These are phyloP conservation scores for Dittrichia graveolens DNA, from an alignment of 129 eudicot genomes.

Conservation along the genomic window DNA sequence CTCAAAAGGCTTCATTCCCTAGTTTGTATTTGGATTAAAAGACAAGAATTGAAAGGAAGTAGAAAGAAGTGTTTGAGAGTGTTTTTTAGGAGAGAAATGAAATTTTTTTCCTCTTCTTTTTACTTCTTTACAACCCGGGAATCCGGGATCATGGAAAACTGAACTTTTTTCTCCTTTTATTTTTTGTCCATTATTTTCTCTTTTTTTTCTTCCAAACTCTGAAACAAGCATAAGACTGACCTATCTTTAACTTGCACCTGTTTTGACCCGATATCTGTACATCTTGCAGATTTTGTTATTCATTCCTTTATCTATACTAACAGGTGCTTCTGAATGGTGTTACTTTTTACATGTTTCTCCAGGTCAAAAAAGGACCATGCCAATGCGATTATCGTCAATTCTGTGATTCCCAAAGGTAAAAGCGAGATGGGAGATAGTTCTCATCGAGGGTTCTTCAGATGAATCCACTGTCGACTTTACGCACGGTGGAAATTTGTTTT, in stretches of 20 bases:
- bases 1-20: too few species aligned
- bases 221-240: not conserved
- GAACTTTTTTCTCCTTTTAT: too few species aligned
- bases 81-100: too few species aligned
- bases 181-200: too few species aligned
- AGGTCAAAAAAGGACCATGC: constrained; percentile 89
- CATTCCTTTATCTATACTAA: not conserved
- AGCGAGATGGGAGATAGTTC: not conserved
- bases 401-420: constrained; percentile 77
- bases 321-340: constrained; percentile 11
- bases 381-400: constrained; percentile 60
- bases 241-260: not conserved
- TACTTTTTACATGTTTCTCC: constrained; percentile 25
- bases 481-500: not conserved
- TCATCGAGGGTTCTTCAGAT: constrained; percentile 7
- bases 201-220: too few species aligned
- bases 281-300: not conserved
- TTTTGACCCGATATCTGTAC: not conserved
- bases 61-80: too few species aligned
- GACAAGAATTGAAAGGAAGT: too few species aligned
- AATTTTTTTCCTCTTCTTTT: too few species aligned
- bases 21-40: too few species aligned
- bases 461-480: not conserved
- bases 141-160: too few species aligned
- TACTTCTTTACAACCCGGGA: too few species aligned